phyloP scores from a whole-genome alignment of 192 early-diverging fungal species.

The Entomortierella lignicola region DNA sequence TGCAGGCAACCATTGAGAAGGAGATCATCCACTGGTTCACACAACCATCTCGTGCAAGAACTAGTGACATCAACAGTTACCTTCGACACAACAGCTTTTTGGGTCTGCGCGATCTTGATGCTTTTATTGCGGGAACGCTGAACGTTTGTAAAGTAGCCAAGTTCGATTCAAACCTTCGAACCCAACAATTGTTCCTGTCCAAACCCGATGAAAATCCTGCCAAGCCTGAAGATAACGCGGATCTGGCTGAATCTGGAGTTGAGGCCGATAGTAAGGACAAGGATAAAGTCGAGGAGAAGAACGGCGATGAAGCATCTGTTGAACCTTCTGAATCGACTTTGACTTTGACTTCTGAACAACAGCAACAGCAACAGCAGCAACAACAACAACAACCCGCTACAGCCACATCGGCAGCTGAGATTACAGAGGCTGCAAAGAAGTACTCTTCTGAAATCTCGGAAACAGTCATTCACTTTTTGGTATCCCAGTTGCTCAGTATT shows the following conservation, averaged over 20 bases:
- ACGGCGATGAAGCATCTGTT: neutral
- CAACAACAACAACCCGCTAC: constrained; percentile 3
- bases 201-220: constrained; percentile 21
- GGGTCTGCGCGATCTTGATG: constrained; percentile 74
- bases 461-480: constrained; percentile 64
- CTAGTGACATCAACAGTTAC: constrained; percentile 75
- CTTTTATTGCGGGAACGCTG: constrained; percentile 72
- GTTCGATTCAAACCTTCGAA: constrained; percentile 71
- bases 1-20: constrained; percentile 76
- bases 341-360: neutral
- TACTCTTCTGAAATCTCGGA: constrained; percentile 63
- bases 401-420: constrained; percentile 14
- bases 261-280: constrained; percentile 44
- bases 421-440: constrained; percentile 51
- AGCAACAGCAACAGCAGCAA: neutral
- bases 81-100: constrained; percentile 74
- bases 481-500: constrained; percentile 61
- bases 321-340: neutral
- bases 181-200: constrained; percentile 69
- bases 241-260: constrained; percentile 32
- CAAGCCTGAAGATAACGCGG: constrained; percentile 7
- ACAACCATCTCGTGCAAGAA: constrained; percentile 68
- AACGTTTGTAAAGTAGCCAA: constrained; percentile 73
- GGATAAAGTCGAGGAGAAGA: constrained; percentile 25
- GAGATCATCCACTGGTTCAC: constrained; percentile 83